A percentile compares a stretch with the other conserved stretches of the same genome.
phyloP scores from a whole-genome alignment of 2,329 filamentous ascomycete genomes.

The Thermoascus crustaceus region DNA sequence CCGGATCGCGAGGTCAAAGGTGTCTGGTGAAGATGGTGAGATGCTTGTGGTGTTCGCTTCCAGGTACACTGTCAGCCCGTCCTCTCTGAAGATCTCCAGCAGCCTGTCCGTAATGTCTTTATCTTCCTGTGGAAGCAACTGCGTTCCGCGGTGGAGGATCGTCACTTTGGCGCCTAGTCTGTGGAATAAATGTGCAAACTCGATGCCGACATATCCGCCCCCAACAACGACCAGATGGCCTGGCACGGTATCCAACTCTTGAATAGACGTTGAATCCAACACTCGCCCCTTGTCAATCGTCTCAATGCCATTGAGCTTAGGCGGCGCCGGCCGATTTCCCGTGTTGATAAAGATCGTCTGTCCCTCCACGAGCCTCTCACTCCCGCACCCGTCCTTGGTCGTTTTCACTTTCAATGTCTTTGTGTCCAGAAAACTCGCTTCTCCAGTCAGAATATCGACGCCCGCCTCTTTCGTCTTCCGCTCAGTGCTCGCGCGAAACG shows the following conservation, averaged over 20 bases:
- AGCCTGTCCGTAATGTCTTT: conserved; percentile 39
- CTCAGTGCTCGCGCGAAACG: background rate
- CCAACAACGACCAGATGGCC: conserved; percentile 45
- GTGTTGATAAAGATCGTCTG: conserved; percentile 19
- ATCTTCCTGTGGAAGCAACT: conserved; percentile 42
- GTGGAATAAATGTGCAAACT: conserved; percentile 47
- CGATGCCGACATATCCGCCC: conserved; percentile 46
- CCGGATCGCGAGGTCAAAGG: conserved; percentile 18
- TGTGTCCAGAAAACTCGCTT: conserved; percentile 36
- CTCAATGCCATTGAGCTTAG: conserved; percentile 11
- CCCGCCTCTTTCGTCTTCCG: background rate
- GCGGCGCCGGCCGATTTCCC: conserved; percentile 13
- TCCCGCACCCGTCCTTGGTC: conserved; percentile 23
- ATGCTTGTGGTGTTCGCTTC: conserved; percentile 22
- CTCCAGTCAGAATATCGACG: conserved; percentile 38
- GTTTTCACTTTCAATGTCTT: conserved; percentile 31
- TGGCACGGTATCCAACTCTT: conserved; percentile 26
- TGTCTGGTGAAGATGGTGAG: conserved; percentile 5
- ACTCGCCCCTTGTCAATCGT: conserved; percentile 8
- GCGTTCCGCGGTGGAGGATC: conserved; percentile 37
- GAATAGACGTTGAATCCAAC: conserved; percentile 15
- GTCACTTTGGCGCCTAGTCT: conserved; percentile 44
- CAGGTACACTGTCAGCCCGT: conserved; percentile 40
- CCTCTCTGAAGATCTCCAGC: conserved; percentile 37
- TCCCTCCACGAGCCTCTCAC: conserved; percentile 25